A percentile compares a stretch with the other conserved stretches of the same genome.
phyloP scores from a whole-genome alignment of 164 flowering plant genomes.

The Vitis labrusca region DNA sequence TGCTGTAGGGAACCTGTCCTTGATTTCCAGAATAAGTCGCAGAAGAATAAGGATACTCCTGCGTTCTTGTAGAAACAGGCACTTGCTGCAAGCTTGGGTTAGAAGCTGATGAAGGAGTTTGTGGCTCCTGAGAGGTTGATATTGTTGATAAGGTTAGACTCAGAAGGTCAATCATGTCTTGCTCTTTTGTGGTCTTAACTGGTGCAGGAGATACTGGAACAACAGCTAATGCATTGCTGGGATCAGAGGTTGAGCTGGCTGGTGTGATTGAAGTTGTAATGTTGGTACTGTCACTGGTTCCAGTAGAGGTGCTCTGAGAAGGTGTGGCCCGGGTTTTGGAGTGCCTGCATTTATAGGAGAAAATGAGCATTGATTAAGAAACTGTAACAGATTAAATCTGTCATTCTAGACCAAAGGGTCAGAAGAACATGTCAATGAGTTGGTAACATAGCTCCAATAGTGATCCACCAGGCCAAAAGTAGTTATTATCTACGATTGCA shows the following conservation, averaged over 20 bases:
- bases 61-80: slow-evolving; percentile 35
- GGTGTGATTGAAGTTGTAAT: slow-evolving; percentile 16
- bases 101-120: slow-evolving; percentile 26
- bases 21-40: slow-evolving; percentile 35
- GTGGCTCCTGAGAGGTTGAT: slow-evolving; percentile 34
- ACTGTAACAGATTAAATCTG: neutral
- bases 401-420: neutral
- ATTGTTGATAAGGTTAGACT: slow-evolving; percentile 71
- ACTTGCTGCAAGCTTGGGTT: slow-evolving; percentile 32
- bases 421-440: neutral
- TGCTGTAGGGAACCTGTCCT: slow-evolving; percentile 41
- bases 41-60: slow-evolving; percentile 27
- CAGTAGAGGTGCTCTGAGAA: slow-evolving; percentile 29
- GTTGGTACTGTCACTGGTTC: slow-evolving; percentile 15
- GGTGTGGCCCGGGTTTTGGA: slow-evolving; percentile 36
- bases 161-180: slow-evolving; percentile 81
- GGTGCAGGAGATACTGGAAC: slow-evolving; percentile 50
- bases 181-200: slow-evolving; percentile 58
- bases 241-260: slow-evolving; percentile 17
- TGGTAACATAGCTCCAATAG: neutral
- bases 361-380: neutral
- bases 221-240: slow-evolving; percentile 55
- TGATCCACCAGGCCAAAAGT: neutral
- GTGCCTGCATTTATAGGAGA: slow-evolving; percentile 49
- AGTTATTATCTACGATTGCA: neutral